Conservation (phyloP, 192 early-diverging fungal genomes). For the Backusella mclennaniae region DNA sequence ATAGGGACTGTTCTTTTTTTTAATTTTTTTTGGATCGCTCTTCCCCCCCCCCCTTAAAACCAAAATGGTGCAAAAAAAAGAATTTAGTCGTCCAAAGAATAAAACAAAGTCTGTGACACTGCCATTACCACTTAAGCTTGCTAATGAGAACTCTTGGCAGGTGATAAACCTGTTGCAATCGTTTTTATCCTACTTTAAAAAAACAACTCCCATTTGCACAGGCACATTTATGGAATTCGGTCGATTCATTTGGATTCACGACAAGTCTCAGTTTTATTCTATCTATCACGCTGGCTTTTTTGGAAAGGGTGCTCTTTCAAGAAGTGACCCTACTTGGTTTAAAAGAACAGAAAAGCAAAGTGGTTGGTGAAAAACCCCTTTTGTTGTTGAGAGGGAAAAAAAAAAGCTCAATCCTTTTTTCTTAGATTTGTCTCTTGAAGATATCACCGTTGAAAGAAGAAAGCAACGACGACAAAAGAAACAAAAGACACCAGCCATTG, state of each 20-base stretch:
- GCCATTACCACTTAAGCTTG: neutral
- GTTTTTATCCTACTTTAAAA: neutral
- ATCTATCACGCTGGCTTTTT: conserved; percentile 46
- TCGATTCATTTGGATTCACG: conserved; percentile 22
- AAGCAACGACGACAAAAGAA: conserved; percentile 12
- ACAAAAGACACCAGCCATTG: neutral
- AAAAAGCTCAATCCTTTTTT: neutral
- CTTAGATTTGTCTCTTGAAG: conserved; percentile 31
- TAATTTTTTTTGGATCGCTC: neutral
- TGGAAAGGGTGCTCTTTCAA: conserved; percentile 56
- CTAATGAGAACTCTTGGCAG: neutral
- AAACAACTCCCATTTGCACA: neutral
- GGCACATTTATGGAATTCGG: conserved; percentile 23
- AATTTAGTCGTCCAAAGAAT: neutral
- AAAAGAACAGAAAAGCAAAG: neutral
- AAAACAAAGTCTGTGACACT: neutral
- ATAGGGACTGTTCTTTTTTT: neutral
- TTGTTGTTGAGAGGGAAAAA: neutral
- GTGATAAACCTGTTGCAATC: neutral
- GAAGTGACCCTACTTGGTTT: conserved; percentile 80
- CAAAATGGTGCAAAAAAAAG: neutral
- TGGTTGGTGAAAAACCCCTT: neutral
- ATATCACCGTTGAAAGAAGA: conserved; percentile 39
- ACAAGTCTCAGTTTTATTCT: conserved; percentile 32
- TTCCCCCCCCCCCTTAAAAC: neutral